Conservation (phyloP, 2,329 filamentous ascomycete genomes). For the Colletotrichum destructivum region DNA sequence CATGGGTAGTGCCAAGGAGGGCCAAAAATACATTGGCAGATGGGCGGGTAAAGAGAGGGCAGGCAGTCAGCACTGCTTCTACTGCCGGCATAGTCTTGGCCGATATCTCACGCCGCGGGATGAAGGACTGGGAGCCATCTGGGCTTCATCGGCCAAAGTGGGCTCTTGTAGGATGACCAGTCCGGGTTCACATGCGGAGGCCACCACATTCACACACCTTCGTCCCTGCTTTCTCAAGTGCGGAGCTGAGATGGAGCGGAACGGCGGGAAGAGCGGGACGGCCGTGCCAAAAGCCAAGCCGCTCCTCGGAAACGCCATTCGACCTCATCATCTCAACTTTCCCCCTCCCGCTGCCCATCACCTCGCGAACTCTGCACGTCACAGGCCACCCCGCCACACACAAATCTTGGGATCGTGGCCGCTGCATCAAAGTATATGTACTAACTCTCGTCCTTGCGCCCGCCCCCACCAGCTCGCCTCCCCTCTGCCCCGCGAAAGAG, state of each 20-base stretch:
- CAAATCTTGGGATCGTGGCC: background rate
- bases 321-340: constrained; percentile 26
- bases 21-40: constrained; percentile 12
- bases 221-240: background rate
- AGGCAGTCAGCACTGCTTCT: constrained; percentile 17
- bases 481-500: background rate
- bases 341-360: background rate
- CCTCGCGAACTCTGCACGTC: constrained; percentile 1
- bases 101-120: constrained; percentile 24
- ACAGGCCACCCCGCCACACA: background rate
- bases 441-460: constrained; percentile 11
- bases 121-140: constrained; percentile 20
- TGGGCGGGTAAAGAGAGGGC: background rate
- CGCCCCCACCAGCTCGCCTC: constrained; percentile 5
- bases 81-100: constrained; percentile 31
- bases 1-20: background rate
- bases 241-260: constrained; percentile 23
- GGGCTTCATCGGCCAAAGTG: constrained; percentile 29
- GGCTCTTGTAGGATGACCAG: constrained; percentile 23
- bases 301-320: constrained; percentile 16
- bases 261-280: constrained; percentile 31
- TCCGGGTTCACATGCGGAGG: background rate
- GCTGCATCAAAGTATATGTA: background rate
- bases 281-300: constrained; percentile 26
- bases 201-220: background rate